Evolutionary conservation across 1,284 basidiomycete species (phyloP).

Genomic region (Ganoderma multipileum): DNA sequence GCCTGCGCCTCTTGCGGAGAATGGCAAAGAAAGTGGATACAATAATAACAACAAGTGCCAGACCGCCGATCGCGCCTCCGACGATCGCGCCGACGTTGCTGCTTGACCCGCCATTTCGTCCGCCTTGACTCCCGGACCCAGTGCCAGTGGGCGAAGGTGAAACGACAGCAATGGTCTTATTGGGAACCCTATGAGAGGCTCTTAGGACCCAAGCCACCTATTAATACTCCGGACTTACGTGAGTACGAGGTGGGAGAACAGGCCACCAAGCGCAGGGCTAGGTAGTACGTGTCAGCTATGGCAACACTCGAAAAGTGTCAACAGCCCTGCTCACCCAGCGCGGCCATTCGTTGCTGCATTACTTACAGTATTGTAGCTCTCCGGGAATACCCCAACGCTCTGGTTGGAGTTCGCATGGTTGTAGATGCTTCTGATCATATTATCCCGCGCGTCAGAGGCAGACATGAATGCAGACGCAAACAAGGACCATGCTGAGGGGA

Average conservation of each 20-base stretch:
- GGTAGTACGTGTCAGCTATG: not conserved
- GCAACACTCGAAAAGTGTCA: not conserved
- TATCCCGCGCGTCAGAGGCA: constrained; percentile 29
- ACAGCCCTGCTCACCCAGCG: constrained; percentile 27
- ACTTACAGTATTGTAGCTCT: constrained; percentile 25
- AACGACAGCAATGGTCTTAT: constrained; percentile 23
- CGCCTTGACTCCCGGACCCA: too few relatives aligned
- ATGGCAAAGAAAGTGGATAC: constrained; percentile 18
- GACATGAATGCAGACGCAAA: constrained; percentile 35
- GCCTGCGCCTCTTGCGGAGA: constrained; percentile 11
- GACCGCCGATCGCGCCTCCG: constrained; percentile 29
- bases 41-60: constrained; percentile 16
- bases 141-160: not conserved
- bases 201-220: not conserved
- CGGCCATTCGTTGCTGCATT: constrained; percentile 17
- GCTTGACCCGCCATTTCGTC: not conserved
- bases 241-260: constrained; percentile 33
- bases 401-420: constrained; percentile 30
- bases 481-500: constrained; percentile 33
- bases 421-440: constrained; percentile 33
- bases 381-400: constrained; percentile 30
- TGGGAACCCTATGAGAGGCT: constrained; percentile 22
- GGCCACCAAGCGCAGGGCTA: constrained; percentile 31
- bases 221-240: constrained; percentile 32
- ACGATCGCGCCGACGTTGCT: constrained; percentile 23